These are phyloP conservation scores for Backusella tarrabulga DNA, from an alignment of 192 early-diverging fungal genomes.

Conservation along the genomic window DNA sequence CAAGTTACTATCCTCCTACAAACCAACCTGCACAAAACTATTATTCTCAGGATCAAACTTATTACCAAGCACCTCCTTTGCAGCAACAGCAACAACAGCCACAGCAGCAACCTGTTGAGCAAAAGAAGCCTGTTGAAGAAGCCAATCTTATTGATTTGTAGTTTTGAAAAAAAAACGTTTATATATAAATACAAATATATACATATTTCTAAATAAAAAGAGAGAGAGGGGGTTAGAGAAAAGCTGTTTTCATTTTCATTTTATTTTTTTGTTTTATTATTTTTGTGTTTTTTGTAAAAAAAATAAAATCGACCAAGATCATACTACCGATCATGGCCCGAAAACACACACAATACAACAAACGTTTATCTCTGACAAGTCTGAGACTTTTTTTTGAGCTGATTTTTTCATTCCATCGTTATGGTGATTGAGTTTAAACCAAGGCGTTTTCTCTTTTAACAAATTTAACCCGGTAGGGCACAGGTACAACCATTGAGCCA, in stretches of 20 bases:
- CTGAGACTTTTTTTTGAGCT: no score
- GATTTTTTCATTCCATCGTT: neutral
- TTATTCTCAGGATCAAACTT: neutral
- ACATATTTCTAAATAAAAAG: neutral
- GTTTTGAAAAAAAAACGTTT: neutral
- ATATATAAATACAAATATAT: neutral
- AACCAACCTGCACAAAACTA: neutral
- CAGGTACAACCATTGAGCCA: neutral
- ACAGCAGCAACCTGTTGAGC: neutral
- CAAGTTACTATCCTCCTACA: neutral
- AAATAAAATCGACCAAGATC: no score
- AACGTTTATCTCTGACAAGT: no score
- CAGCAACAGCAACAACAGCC: neutral
- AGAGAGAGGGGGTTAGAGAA: neutral
- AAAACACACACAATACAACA: no score
- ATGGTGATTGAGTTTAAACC: neutral
- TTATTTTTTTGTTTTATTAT: no score
- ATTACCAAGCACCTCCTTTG: neutral
- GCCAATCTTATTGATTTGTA: conserved; percentile 21
- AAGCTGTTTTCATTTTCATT: neutral
- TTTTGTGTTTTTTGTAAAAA: no score
- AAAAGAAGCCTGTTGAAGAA: conserved; percentile 19
- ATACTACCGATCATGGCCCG: no score
- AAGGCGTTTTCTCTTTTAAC: neutral
- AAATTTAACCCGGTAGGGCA: neutral